Evolutionary conservation across 305 asterid genomes (phyloP).

Genomic region (Plantago rigida): DNA sequence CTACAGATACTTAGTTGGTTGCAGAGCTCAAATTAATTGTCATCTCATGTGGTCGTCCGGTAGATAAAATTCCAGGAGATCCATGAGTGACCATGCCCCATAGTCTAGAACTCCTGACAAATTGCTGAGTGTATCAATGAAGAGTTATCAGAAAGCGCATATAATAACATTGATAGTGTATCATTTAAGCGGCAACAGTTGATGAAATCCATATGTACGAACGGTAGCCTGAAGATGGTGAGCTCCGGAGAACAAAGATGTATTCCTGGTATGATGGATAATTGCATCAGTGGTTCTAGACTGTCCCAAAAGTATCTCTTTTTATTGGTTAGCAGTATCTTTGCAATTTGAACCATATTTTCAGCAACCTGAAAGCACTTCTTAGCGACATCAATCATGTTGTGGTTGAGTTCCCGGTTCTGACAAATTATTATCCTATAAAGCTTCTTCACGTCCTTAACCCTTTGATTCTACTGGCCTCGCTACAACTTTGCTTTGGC

Average conservation of each 20-base stretch:
- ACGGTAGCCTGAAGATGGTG: constrained; percentile 1
- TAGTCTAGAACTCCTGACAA: too few relatives aligned
- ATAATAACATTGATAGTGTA: neutral
- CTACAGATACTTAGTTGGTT: too few relatives aligned
- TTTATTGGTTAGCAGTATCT: constrained; percentile 5
- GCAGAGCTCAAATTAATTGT: too few relatives aligned
- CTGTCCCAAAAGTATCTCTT: neutral
- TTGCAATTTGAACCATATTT: constrained; percentile 5
- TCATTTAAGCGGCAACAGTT: neutral
- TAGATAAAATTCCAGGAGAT: too few relatives aligned
- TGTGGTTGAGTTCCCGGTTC: constrained; percentile 3
- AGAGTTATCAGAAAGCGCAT: neutral
- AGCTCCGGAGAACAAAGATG: constrained; percentile 3
- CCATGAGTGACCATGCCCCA: too few relatives aligned
- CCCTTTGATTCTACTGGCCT: neutral
- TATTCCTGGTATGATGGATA: constrained; percentile 2
- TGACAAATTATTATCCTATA: constrained; percentile 1
- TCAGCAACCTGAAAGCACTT: neutral
- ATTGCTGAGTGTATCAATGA: neutral
- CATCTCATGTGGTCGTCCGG: too few relatives aligned
- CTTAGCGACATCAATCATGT: constrained; percentile 2
- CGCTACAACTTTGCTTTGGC: neutral
- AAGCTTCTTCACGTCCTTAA: constrained; percentile 12
- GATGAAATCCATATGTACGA: neutral
- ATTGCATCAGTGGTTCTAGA: constrained; percentile 2